These are phyloP conservation scores for Primulina tabacum DNA, from an alignment of 257 asterid genomes.

Conservation along the genomic window DNA sequence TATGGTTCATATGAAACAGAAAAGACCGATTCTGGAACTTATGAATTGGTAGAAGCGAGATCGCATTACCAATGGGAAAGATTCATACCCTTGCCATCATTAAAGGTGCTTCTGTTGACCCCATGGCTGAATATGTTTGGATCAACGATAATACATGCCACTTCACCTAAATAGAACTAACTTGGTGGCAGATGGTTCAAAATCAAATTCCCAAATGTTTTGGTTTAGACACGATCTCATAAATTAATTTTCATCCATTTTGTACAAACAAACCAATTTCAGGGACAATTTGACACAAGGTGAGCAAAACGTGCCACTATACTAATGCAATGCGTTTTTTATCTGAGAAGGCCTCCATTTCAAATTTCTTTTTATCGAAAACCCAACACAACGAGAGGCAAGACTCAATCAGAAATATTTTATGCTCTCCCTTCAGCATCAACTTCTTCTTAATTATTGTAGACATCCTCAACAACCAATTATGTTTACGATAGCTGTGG, in stretches of 20 bases:
- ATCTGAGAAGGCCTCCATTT: background rate
- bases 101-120: background rate
- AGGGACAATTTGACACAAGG: background rate
- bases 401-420: too few relatives aligned
- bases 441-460: too few relatives aligned
- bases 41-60: too few relatives aligned
- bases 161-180: too few relatives aligned
- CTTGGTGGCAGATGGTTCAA: too few relatives aligned
- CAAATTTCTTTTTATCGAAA: background rate
- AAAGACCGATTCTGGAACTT: too few relatives aligned
- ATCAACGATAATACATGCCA: too few relatives aligned
- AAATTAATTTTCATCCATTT: background rate
- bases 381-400: too few relatives aligned
- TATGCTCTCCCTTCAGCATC: too few relatives aligned
- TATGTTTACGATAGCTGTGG: too few relatives aligned
- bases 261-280: slow-evolving; percentile 2
- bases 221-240: background rate
- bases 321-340: background rate
- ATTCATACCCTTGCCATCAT: background rate
- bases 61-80: background rate
- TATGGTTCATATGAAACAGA: too few relatives aligned
- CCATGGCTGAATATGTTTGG: background rate
- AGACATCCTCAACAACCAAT: too few relatives aligned
- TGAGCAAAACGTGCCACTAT: background rate
- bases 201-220: background rate